Conservation (phyloP, 2,329 filamentous ascomycete genomes). For the Verticillium zaregamsianum region DNA sequence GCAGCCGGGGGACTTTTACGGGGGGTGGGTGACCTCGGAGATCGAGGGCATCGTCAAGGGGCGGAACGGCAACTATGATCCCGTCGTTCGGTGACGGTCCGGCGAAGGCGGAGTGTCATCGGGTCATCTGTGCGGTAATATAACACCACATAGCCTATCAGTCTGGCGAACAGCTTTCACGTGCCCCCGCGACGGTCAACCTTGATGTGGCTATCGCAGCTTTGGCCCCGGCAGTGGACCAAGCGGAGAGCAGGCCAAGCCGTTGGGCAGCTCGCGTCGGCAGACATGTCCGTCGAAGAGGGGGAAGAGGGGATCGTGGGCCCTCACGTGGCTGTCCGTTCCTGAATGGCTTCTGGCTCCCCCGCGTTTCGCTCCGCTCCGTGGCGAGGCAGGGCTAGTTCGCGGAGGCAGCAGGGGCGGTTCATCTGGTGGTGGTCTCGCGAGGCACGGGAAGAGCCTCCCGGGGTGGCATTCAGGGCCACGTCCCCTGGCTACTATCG, state of each 20-base stretch:
- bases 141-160: not conserved
- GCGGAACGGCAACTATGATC: conserved; percentile 33
- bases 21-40: conserved; percentile 60
- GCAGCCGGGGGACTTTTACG: conserved; percentile 60
- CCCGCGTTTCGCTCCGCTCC: not conserved
- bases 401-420: not conserved
- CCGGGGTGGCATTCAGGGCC: not conserved
- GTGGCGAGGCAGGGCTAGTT: not conserved
- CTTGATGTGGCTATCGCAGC: not conserved
- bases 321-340: not conserved
- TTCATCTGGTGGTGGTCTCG: not conserved
- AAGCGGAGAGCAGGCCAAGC: not conserved
- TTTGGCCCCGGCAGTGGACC: not conserved
- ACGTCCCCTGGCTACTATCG: not conserved
- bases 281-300: not conserved
- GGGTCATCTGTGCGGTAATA: too few relatives aligned
- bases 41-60: conserved; percentile 49
- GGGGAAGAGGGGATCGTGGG: not conserved
- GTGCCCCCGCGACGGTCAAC: not conserved
- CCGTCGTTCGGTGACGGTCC: conserved; percentile 19
- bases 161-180: not conserved
- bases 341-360: not conserved
- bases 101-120: not conserved
- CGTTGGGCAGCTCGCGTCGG: not conserved
- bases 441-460: not conserved